phyloP scores from a whole-genome alignment of 371 early-diverging fungal species.

The Lichtheimia ornata region DNA sequence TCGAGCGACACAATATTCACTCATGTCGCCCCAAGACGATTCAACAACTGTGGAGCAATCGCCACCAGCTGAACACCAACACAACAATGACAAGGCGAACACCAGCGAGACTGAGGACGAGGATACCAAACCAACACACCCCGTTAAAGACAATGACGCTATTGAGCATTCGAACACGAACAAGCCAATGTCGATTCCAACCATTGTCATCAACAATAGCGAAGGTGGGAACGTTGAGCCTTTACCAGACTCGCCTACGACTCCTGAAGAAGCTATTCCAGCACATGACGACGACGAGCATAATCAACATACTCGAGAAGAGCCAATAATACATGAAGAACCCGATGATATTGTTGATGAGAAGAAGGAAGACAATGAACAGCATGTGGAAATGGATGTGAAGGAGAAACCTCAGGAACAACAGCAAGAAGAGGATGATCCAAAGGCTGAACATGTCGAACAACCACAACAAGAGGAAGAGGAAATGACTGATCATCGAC shows the following conservation, averaged over 20 bases:
- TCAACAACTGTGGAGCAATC: neutral
- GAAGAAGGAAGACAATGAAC: too few relatives aligned
- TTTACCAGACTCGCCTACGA: neutral
- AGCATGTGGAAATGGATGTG: too few relatives aligned
- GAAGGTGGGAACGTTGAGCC: slow-evolving; percentile 1
- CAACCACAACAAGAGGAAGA: neutral
- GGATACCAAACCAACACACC: neutral
- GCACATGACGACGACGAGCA: too few relatives aligned
- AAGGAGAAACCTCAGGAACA: neutral
- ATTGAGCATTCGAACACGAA: neutral
- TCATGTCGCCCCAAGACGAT: neutral
- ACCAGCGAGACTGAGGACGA: neutral
- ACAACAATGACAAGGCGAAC: neutral
- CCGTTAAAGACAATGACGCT: slow-evolving; percentile 1
- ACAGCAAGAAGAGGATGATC: neutral
- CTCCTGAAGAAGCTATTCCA: neutral
- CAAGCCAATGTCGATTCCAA: slow-evolving; percentile 8
- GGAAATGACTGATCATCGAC: neutral
- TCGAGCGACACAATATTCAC: neutral
- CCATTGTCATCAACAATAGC: slow-evolving; percentile 9
- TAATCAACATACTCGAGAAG: too few relatives aligned
- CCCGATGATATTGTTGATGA: too few relatives aligned
- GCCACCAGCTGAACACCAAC: neutral
- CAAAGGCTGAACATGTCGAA: neutral
- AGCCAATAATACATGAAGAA: too few relatives aligned